phyloP scores from a whole-genome alignment of 768 basidiomycete species.

The Lentinula sp. region DNA sequence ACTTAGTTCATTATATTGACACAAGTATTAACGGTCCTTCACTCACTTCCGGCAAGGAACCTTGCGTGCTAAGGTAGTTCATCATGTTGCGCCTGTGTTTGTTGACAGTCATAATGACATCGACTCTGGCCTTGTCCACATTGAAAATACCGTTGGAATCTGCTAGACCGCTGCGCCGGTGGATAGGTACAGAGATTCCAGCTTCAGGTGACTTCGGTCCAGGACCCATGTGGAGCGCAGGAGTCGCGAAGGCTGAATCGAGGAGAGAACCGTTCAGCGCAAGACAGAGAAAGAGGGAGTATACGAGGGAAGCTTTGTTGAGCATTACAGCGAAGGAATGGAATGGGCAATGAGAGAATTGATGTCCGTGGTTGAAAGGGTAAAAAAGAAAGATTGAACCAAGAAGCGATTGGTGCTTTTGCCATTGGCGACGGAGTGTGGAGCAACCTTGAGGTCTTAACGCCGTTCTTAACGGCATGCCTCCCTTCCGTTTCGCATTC shows the following conservation, averaged over 20 bases:
- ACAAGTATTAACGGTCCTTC: background rate
- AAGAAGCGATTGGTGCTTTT: background rate
- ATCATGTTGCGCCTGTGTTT: conserved; percentile 2
- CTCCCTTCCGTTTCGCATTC: no score
- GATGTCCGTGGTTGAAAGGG: background rate
- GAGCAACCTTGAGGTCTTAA: background rate
- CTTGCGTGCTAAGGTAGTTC: conserved; percentile 1
- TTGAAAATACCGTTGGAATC: background rate
- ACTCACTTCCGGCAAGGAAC: background rate
- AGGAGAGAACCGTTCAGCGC: background rate
- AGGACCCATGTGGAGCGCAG: background rate
- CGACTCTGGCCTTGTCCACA: background rate
- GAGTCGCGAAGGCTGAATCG: background rate
- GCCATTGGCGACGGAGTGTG: background rate
- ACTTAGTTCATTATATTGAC: background rate
- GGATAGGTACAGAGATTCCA: conserved; percentile 4
- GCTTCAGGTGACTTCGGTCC: background rate
- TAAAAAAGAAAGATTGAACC: background rate
- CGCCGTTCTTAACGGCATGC: background rate
- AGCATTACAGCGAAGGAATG: background rate
- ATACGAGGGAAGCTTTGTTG: background rate
- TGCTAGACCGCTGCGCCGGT: background rate
- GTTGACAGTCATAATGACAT: background rate
- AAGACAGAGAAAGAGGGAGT: background rate
- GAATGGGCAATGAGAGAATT: background rate